These are phyloP conservation scores for Solanum lycopersicoides DNA, from an alignment of 257 asterid genomes.

Conservation along the genomic window DNA sequence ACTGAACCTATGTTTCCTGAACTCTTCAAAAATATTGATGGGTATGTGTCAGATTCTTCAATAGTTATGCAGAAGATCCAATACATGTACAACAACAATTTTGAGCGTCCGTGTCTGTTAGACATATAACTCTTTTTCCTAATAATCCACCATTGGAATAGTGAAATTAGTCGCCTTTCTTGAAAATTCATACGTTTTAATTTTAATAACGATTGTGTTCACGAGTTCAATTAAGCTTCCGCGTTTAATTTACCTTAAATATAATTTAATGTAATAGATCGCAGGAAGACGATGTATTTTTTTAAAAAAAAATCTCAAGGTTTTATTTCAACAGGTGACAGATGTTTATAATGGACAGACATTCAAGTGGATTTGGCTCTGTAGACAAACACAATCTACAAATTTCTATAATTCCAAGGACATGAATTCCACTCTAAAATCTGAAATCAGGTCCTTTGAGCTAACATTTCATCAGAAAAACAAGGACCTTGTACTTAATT, in stretches of 20 bases:
- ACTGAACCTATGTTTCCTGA: neutral
- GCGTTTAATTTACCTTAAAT: too few species aligned
- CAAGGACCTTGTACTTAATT: neutral
- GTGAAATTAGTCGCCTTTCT: too few species aligned
- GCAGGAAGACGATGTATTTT: too few species aligned
- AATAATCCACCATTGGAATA: too few species aligned
- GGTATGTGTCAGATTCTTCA: neutral
- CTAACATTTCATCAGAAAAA: conserved; percentile 1
- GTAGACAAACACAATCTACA: neutral
- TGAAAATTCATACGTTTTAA: too few species aligned
- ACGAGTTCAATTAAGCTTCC: too few species aligned
- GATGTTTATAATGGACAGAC: neutral
- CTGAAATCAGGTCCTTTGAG: conserved; percentile 8
- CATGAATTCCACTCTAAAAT: neutral
- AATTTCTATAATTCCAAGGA: neutral
- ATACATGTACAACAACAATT: neutral
- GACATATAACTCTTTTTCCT: too few species aligned
- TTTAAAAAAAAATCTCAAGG: neutral
- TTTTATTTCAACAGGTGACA: neutral
- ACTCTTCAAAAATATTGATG: neutral
- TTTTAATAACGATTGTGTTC: too few species aligned
- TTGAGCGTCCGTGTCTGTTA: neutral
- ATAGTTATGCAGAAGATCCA: neutral
- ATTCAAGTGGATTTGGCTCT: neutral
- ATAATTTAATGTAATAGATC: too few species aligned